Evolutionary conservation across 768 basidiomycete genomes (phyloP).

Genomic region (Ramaria sp.): DNA sequence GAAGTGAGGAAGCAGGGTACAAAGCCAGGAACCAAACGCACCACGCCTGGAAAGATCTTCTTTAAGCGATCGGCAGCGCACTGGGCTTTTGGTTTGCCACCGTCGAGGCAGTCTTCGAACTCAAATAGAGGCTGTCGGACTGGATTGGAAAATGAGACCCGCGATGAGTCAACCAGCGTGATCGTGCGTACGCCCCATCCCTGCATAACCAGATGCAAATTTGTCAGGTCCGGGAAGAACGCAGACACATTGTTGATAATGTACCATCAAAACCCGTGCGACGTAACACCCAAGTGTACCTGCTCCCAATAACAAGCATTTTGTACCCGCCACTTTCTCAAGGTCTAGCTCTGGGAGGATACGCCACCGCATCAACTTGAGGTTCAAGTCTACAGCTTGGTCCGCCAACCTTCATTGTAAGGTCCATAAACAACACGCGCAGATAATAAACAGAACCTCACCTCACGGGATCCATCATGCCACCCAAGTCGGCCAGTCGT

Average conservation of each 20-base stretch:
- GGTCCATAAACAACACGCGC: background rate
- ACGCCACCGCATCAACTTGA: slow-evolving; percentile 97
- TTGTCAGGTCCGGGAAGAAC: background rate
- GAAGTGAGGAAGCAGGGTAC: background rate
- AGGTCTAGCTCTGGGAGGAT: slow-evolving; percentile 84
- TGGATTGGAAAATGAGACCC: slow-evolving; percentile 94
- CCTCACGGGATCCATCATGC: slow-evolving; percentile 93
- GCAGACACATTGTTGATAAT: slow-evolving; percentile 10
- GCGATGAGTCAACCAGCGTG: slow-evolving; percentile 83
- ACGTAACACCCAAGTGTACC: slow-evolving; percentile 98
- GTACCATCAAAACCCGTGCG: slow-evolving; percentile 80
- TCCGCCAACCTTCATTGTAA: slow-evolving; percentile 58
- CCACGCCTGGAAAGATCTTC: slow-evolving; percentile 89
- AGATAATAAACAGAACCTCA: slow-evolving; percentile 19
- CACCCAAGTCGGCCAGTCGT: slow-evolving; percentile 79
- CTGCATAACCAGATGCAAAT: slow-evolving; percentile 18
- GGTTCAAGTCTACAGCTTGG: slow-evolving; percentile 95
- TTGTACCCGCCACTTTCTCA: slow-evolving; percentile 72
- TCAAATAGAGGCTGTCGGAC: slow-evolving; percentile 95
- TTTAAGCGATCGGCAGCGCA: slow-evolving; percentile 79
- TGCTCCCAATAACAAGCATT: slow-evolving; percentile 82
- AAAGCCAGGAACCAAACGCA: slow-evolving; percentile 28
- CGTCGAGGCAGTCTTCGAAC: slow-evolving; percentile 85
- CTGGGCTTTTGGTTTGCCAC: slow-evolving; percentile 89
- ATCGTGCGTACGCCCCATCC: slow-evolving; percentile 98